These are phyloP conservation scores for Calonectria pseudoreteaudii DNA, from an alignment of 2,329 filamentous ascomycete species.

Conservation along the genomic window DNA sequence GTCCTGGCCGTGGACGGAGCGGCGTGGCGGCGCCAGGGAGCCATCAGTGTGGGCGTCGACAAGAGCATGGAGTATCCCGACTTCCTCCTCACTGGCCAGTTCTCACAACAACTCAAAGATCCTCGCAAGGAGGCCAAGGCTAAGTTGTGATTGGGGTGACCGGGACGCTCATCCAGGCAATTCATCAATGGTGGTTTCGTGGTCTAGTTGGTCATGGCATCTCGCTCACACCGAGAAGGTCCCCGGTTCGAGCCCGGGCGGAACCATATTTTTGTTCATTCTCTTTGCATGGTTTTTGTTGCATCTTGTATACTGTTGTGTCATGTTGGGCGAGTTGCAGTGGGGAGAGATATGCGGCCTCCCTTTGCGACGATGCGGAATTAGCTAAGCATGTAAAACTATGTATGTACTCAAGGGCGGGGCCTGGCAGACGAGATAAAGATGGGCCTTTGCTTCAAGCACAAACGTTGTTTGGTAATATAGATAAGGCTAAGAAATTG, in stretches of 20 bases:
- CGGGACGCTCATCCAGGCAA: not conserved
- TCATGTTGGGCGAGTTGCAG: not conserved
- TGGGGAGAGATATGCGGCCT: not conserved
- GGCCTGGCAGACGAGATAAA: not conserved
- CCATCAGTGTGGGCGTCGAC: conserved; percentile 59
- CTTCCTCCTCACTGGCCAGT: conserved; percentile 53
- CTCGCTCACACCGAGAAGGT: conserved; percentile 29
- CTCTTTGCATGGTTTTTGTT: not conserved
- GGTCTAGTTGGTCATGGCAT: conserved; percentile 27
- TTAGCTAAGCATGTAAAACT: not conserved
- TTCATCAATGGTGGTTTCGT: conserved; percentile 8
- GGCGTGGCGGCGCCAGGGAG: conserved; percentile 65
- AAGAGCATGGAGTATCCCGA: conserved; percentile 64
- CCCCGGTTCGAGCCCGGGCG: conserved; percentile 28
- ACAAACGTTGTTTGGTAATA: not conserved
- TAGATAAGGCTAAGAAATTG: not conserved
- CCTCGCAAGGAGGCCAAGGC: conserved; percentile 49
- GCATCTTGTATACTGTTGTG: not conserved
- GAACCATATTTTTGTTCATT: conserved; percentile 16
- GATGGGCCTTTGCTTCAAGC: not conserved
- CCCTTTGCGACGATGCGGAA: not conserved
- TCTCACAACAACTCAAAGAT: conserved; percentile 49
- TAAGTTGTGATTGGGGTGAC: conserved; percentile 51
- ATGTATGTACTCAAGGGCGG: not conserved
- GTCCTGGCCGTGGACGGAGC: conserved; percentile 79